Conservation (phyloP, 148 eudicot genomes). For the Fagopyrum tataricum region DNA sequence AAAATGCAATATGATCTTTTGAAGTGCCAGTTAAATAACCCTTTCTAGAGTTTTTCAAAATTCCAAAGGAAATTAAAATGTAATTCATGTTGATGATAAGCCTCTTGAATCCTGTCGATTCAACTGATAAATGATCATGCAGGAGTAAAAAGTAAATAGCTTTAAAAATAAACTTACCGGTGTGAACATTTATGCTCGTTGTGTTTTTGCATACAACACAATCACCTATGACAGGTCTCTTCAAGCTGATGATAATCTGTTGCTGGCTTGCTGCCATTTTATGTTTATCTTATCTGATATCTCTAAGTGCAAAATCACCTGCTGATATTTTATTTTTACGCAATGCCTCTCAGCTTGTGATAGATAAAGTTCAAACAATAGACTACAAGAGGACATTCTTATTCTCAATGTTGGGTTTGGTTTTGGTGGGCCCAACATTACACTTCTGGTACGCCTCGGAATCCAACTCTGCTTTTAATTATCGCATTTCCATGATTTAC, state of each 20-base stretch:
- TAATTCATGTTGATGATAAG: neutral
- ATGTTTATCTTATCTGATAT: neutral
- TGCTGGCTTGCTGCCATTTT: neutral
- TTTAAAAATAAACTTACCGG: neutral
- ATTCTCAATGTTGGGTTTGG: constrained; percentile 73
- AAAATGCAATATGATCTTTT: neutral
- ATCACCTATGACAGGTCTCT: neutral
- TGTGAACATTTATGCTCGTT: constrained; percentile 1
- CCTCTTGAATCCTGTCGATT: neutral
- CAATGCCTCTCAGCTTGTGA: constrained; percentile 41
- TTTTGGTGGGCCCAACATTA: constrained; percentile 83
- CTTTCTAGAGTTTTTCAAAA: neutral
- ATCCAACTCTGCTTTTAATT: neutral
- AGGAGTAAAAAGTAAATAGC: neutral
- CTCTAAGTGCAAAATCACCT: neutral
- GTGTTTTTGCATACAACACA: neutral
- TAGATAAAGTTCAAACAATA: constrained; percentile 65
- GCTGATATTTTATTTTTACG: neutral
- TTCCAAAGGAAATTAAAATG: neutral
- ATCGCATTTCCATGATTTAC: neutral
- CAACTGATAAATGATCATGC: neutral
- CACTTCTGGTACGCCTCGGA: constrained; percentile 71
- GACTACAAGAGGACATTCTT: constrained; percentile 61
- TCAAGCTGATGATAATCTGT: neutral
- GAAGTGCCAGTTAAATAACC: neutral